phyloP scores from a whole-genome alignment of 805 yeast species.

The Phaffomyces antillensis region DNA sequence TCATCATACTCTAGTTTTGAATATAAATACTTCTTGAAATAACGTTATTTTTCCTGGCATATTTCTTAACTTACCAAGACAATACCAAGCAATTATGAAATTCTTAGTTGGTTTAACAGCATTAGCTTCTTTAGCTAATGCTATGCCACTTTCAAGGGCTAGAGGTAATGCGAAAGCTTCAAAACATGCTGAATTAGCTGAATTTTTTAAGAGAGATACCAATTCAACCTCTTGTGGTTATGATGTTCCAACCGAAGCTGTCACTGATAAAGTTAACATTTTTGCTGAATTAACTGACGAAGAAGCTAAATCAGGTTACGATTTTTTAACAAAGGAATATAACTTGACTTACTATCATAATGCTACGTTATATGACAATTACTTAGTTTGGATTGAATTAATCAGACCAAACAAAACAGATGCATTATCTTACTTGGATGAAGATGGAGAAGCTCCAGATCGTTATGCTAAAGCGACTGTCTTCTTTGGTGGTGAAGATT shows the following conservation, averaged over 20 bases:
- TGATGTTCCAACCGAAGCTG: conserved; percentile 10
- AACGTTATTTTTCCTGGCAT: too few relatives aligned
- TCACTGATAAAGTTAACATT: conserved; percentile 16
- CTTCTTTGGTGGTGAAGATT: conserved; percentile 22
- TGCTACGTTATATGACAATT: conserved; percentile 20
- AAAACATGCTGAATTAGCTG: neutral
- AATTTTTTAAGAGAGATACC: neutral
- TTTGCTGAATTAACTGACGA: conserved; percentile 19
- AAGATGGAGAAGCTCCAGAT: conserved; percentile 15
- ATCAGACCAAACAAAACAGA: conserved; percentile 23
- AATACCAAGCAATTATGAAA: neutral
- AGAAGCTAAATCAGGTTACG: conserved; percentile 15
- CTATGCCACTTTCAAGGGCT: neutral
- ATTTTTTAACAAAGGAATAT: conserved; percentile 10
- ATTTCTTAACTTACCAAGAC: neutral
- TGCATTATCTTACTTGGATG: conserved; percentile 19
- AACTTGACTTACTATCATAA: conserved; percentile 15
- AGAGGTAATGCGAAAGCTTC: neutral
- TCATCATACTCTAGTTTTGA: neutral
- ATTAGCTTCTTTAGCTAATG: neutral
- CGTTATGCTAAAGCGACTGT: conserved; percentile 18
- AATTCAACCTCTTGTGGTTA: conserved; percentile 2
- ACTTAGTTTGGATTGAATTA: conserved; percentile 19
- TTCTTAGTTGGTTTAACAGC: neutral
- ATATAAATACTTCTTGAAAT: neutral